Evolutionary conservation across 179 eudicot genomes (phyloP).

Genomic region (Gypsophila paniculata): DNA sequence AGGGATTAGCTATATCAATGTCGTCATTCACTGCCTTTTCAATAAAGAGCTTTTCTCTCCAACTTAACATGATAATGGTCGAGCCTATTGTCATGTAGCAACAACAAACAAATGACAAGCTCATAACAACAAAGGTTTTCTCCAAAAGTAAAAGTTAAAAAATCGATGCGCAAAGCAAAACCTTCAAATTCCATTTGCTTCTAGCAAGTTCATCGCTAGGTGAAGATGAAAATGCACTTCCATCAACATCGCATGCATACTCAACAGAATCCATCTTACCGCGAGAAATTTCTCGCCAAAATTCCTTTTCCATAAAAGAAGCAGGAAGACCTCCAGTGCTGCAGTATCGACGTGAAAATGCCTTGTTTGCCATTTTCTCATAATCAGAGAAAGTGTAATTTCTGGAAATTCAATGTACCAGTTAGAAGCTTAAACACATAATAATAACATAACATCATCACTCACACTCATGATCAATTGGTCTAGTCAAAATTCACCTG

Average conservation of each 20-base stretch:
- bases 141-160: neutral
- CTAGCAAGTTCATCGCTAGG: conserved; percentile 79
- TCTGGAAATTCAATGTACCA: conserved; percentile 41
- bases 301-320: conserved; percentile 80
- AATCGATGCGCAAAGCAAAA: conserved; percentile 28
- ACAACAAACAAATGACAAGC: conserved; percentile 10
- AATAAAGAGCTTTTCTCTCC: too few relatives aligned
- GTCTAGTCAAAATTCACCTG: conserved; percentile 40
- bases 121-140: neutral
- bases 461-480: neutral
- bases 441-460: neutral
- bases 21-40: neutral
- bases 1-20: neutral
- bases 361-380: conserved; percentile 98
- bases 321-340: conserved; percentile 86
- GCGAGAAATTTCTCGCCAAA: conserved; percentile 91
- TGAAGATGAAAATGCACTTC: conserved; percentile 98
- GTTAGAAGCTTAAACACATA: conserved; percentile 14
- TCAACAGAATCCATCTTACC: conserved; percentile 92
- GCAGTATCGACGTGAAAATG: conserved; percentile 74
- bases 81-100: neutral
- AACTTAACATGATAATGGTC: neutral
- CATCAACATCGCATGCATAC: conserved; percentile 99
- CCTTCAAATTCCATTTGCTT: conserved; percentile 99
- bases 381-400: conserved; percentile 83